Base-by-base conservation (phyloP, 192 early-diverging fungal genomes). In the Backusella tarrabulga region DNA sequence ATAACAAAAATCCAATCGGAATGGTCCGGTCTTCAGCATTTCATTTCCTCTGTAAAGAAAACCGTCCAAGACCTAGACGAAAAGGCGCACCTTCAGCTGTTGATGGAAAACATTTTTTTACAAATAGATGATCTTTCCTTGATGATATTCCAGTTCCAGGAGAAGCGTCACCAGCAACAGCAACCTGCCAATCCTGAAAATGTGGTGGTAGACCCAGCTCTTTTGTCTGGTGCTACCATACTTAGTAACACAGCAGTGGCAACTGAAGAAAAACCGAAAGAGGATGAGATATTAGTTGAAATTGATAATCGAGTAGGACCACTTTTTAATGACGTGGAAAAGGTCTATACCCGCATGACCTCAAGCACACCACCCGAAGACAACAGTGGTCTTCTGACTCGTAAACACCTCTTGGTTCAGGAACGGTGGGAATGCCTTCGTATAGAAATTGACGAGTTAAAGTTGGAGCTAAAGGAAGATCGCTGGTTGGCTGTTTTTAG, bases 391-490 rank as follows among this genome's bases (percentile, higher is more conserved):
- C 63, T 67, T 32, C 60, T 86, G 29, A 23, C 36, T 12, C 76
- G 74, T 34, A 82, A 81, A n/a, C 78, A 84, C 67, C 72, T 77
- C 3, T 32, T 79, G 12, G 77, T 86, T 15, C 85, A 81, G 23
- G 82, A 81, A 67, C 77, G 79, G 29, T 90, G 87, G 87, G 89
- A 90, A 12, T 78, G 74, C 26, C 77, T 90, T 68, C 81, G 87
- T 38, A 71, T 85, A n/a, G 86, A 88, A 67, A 88, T 88, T 23
- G 86, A 88, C 60, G 83, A 85, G 14, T 76, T 90, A 71, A 88
- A 85, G 40, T 81, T 86, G n/a, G 89, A 90, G 26, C 76, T 87
- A 14, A 90, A 90, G 67, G 89, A 90, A 74, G 89, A 90, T 35
- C 78, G 77, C 74, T 90, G 89, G 89, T 76, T 88, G 17, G 75